Base-by-base conservation (phyloP, 148 eudicot species). In the Nyssa sinensis region DNA sequence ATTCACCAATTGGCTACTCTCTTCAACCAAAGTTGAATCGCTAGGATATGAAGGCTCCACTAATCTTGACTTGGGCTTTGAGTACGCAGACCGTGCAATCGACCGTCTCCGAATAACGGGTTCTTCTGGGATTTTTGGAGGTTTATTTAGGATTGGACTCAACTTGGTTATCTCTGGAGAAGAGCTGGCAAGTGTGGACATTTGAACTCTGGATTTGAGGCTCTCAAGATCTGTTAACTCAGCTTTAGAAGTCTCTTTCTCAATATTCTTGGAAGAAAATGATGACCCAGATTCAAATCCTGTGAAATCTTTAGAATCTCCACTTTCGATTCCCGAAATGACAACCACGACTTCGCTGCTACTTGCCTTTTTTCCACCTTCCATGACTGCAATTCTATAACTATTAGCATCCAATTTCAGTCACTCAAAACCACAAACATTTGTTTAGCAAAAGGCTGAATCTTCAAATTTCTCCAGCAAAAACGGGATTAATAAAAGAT, bases 51-150 rank as follows among this genome's bases (percentile, higher is more conserved):
- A 71, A 65, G 91, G 88, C 80, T 94, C 98, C 30, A 77, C 81
- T 57, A 91, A 67, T 74, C 98, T 84, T 31, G 97, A 91, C 72
- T 87, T 94, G 35, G 91, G 76, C 82, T 84, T 91, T 2, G 86
- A 84, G 53, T 83, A 83, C 4, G 74, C 76, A 11, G 94, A 82
- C 59, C 67, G 72, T 32, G 84, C 65, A 27, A 86, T 30, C 7
- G 83, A 39, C 67, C 75, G 66, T 32, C 83, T 81, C 62, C 83
- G 78, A 57, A 75, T 63, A 7, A 81, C 69, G 32, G 71, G 34
- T 33, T 80, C 84, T 35, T 72, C 66, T n/a, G 82, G 76, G 65
- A 64, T 23, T 12, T 55, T 81, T 1, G 78, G 78, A 49, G 81
- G 86, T 78, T 75, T 81, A 5, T 58, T 65, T 3, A 84, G 83